phyloP scores from a whole-genome alignment of 441 rosid genomes.

The Manihot esculenta region DNA sequence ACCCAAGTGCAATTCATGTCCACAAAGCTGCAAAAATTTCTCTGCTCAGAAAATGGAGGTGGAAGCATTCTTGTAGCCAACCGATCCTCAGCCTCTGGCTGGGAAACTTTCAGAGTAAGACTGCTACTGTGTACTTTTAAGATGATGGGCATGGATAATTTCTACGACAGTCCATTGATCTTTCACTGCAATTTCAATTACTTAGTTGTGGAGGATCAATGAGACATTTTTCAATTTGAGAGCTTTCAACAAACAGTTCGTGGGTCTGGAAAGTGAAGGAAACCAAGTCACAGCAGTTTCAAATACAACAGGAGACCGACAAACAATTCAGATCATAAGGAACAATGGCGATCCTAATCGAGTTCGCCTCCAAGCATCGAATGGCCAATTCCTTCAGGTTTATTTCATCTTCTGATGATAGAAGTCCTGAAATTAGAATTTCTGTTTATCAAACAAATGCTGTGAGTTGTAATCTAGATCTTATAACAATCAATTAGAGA shows the following conservation, averaged over 20 bases:
- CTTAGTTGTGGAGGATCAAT: conserved; percentile 4
- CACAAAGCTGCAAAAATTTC: conserved; percentile 2
- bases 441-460: too few relatives aligned
- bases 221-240: conserved; percentile 8
- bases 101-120: neutral
- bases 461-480: too few relatives aligned
- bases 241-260: conserved; percentile 1
- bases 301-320: neutral
- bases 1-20: conserved; percentile 1
- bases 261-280: neutral
- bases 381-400: conserved; percentile 4
- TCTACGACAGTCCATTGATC: neutral
- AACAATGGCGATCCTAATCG: neutral
- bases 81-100: neutral
- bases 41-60: neutral
- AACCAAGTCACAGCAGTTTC: neutral
- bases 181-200: neutral
- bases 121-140: neutral
- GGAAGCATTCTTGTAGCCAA: neutral
- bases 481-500: too few relatives aligned
- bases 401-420: neutral
- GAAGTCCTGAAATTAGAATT: too few relatives aligned
- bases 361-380: neutral
- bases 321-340: conserved; percentile 4
- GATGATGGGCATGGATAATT: neutral